Evolutionary conservation across 345 rosid species (phyloP).

Genomic region (Angophora floribunda): DNA sequence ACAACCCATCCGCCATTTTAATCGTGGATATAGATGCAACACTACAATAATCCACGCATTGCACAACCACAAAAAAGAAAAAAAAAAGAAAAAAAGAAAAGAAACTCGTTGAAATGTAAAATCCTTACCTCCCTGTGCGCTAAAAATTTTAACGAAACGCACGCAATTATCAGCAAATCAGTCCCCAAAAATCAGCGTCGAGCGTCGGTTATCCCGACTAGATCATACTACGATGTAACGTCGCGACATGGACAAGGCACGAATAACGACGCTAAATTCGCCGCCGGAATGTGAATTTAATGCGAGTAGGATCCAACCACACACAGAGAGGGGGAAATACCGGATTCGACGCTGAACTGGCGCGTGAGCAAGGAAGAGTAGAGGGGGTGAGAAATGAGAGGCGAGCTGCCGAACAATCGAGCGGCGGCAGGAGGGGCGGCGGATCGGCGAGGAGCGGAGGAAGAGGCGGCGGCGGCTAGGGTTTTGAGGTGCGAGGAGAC

Average conservation of each 20-base stretch:
- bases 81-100: neutral
- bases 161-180: neutral
- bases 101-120: neutral
- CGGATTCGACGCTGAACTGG: constrained; percentile 1
- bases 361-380: neutral
- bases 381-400: neutral
- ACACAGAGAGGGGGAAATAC: neutral
- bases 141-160: neutral
- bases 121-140: neutral
- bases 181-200: neutral
- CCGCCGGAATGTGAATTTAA: neutral
- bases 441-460: constrained; percentile 3
- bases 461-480: constrained; percentile 2
- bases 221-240: neutral
- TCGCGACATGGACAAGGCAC: neutral
- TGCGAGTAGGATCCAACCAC: neutral
- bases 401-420: neutral
- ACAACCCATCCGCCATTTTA: neutral
- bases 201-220: neutral
- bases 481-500: constrained; percentile 8
- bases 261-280: neutral
- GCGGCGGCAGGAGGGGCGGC: neutral
- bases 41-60: neutral
- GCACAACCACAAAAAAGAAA: neutral
- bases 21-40: neutral